phyloP scores from a whole-genome alignment of 2,329 filamentous ascomycete species.

The Fusarium beomiforme region DNA sequence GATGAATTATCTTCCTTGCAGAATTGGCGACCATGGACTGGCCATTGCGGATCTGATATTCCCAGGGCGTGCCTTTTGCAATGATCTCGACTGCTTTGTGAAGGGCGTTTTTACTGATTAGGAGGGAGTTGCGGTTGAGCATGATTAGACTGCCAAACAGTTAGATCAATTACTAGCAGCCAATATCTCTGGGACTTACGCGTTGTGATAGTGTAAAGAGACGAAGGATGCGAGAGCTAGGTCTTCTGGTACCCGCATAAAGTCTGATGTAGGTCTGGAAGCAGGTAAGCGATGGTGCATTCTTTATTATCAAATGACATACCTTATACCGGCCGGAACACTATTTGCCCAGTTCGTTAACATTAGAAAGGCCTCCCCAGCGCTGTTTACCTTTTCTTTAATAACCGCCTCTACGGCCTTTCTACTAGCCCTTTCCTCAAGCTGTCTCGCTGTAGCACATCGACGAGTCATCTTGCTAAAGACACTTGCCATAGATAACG shows the following conservation, averaged over 20 bases:
- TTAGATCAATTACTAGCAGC: rapidly evolving
- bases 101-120: neutral
- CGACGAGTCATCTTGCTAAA: neutral
- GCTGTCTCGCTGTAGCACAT: neutral
- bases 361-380: slow-evolving; percentile 3
- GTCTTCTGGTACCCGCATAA: neutral
- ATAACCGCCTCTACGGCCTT: neutral
- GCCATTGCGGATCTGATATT: neutral
- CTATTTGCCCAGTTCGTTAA: neutral
- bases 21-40: slow-evolving; percentile 12
- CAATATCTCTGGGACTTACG: neutral
- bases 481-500: neutral
- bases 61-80: slow-evolving; percentile 1
- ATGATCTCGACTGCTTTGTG: slow-evolving; percentile 11
- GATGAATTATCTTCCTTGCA: neutral
- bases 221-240: neutral
- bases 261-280: neutral
- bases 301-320: rapidly evolving
- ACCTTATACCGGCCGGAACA: neutral
- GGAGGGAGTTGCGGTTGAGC: neutral
- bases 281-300: rapidly evolving
- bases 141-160: neutral
- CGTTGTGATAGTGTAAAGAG: slow-evolving; percentile 1
- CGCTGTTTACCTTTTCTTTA: neutral
- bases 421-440: neutral